Conservation (phyloP, 257 asterid species). For the Salvia hispanica region DNA sequence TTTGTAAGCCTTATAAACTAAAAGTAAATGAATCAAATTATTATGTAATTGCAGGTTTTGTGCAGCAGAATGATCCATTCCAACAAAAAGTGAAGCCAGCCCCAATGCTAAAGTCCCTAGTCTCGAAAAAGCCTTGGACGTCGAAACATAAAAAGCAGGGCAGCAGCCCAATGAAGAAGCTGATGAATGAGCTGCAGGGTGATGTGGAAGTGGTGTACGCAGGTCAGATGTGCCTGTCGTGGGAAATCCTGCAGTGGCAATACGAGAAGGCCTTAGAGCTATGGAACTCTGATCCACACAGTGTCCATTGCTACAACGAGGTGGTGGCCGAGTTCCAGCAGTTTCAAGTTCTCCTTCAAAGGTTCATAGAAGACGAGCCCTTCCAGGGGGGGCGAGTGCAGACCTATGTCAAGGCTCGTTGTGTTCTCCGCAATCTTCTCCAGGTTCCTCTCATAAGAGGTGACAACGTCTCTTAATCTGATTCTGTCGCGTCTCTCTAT, state of each 20-base stretch:
- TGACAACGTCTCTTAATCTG: constrained; percentile 6
- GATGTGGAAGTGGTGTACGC: constrained; percentile 81
- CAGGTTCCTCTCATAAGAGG: constrained; percentile 86
- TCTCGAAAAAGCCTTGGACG: constrained; percentile 52
- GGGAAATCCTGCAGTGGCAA: constrained; percentile 90
- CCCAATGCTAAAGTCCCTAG: constrained; percentile 54
- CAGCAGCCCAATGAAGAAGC: constrained; percentile 64
- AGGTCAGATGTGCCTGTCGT: constrained; percentile 87
- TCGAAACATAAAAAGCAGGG: constrained; percentile 53
- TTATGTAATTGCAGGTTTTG: constrained; percentile 55
- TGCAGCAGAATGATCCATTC: constrained; percentile 77
- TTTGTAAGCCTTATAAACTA: no score
- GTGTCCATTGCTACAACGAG: constrained; percentile 58
- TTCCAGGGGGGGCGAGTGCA: constrained; percentile 75
- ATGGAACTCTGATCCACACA: constrained; percentile 68
- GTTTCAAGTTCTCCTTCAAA: constrained; percentile 80
- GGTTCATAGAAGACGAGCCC: constrained; percentile 78
- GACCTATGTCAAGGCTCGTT: constrained; percentile 58
- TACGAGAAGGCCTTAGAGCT: constrained; percentile 66
- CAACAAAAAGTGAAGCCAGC: constrained; percentile 42
- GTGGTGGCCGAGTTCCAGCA: constrained; percentile 84
- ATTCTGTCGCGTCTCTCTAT: neutral
- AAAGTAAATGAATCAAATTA: neutral
- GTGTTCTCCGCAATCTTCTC: constrained; percentile 70
- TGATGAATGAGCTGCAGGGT: constrained; percentile 64